Evolutionary conservation across 1,284 basidiomycete species (phyloP).

Genomic region (Neonothopanus nambi): DNA sequence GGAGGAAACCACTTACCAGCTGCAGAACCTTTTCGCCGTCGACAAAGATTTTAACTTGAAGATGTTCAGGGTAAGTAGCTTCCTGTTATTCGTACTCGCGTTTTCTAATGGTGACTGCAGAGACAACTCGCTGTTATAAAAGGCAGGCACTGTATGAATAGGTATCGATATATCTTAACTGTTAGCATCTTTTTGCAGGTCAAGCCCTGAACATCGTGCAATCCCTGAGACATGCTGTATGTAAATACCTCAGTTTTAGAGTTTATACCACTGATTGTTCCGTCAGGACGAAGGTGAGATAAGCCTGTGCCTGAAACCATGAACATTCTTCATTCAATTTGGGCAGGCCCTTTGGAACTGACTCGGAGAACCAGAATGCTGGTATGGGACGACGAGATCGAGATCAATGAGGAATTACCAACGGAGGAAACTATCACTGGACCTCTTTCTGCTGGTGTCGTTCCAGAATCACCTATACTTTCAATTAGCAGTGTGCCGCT

Average conservation of each 20-base stretch:
- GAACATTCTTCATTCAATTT: background rate
- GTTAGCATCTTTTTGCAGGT: constrained; percentile 25
- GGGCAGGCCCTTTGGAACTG: constrained; percentile 73
- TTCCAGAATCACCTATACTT: constrained; percentile 51
- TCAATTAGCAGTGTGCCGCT: constrained; percentile 67
- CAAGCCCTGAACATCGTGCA: constrained; percentile 91
- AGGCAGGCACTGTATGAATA: constrained; percentile 40
- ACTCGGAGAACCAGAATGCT: constrained; percentile 76
- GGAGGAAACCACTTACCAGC: constrained; percentile 80
- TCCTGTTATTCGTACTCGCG: constrained; percentile 1
- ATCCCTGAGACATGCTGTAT: constrained; percentile 71
- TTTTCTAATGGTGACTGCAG: constrained; percentile 34
- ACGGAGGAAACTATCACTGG: constrained; percentile 30
- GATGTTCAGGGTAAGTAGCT: constrained; percentile 71
- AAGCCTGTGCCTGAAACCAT: constrained; percentile 10
- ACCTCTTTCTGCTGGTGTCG: no score
- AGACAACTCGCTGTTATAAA: constrained; percentile 89
- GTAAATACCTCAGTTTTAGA: constrained; percentile 26
- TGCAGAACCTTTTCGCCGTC: constrained; percentile 75
- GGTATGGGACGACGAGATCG: constrained; percentile 85
- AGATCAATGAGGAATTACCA: constrained; percentile 62
- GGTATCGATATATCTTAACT: background rate
- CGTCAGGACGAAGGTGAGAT: constrained; percentile 58
- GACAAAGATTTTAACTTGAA: constrained; percentile 86
- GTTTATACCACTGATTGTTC: constrained; percentile 11